phyloP scores from a whole-genome alignment of 306 rosid species.

The barrel medic (Medicago truncatula) region DNA sequence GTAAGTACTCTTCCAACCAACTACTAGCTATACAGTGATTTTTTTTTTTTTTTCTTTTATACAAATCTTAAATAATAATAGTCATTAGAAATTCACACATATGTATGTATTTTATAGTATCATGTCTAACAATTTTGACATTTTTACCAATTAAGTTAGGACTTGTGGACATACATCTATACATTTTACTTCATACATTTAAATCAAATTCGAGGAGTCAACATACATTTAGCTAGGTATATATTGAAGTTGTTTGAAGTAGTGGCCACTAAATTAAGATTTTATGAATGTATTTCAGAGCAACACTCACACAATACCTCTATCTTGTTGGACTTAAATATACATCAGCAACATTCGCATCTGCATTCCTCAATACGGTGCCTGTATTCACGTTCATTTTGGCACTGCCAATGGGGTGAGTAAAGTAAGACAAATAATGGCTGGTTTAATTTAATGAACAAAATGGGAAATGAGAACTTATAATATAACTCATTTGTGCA shows the following conservation, averaged over 20 bases:
- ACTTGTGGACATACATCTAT: neutral
- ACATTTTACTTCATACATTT: neutral
- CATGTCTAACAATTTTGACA: too few relatives aligned
- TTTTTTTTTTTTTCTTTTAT: too few relatives aligned
- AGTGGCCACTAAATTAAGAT: neutral
- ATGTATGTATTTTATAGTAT: too few relatives aligned
- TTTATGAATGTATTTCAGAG: slow-evolving; percentile 53
- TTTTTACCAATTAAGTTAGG: too few relatives aligned
- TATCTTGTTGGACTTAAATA: slow-evolving; percentile 76
- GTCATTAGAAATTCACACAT: too few relatives aligned
- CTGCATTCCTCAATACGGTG: slow-evolving; percentile 86
- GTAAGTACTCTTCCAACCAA: slow-evolving; percentile 48
- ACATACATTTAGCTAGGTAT: neutral
- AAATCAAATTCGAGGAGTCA: neutral
- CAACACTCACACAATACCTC: slow-evolving; percentile 64
- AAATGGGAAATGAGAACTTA: neutral
- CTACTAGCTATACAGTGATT: neutral
- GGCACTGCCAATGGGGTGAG: slow-evolving; percentile 80
- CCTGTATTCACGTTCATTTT: slow-evolving; percentile 78
- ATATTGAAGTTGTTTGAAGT: neutral
- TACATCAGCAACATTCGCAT: slow-evolving; percentile 79
- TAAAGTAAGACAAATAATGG: slow-evolving; percentile 1
- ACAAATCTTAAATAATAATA: too few relatives aligned
- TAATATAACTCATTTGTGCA: too few relatives aligned
- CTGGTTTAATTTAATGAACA: neutral